Evolutionary conservation across 768 basidiomycete species (phyloP), one percentile per base, ranked within the genome.

Genomic region (Russula brevipes): DNA sequence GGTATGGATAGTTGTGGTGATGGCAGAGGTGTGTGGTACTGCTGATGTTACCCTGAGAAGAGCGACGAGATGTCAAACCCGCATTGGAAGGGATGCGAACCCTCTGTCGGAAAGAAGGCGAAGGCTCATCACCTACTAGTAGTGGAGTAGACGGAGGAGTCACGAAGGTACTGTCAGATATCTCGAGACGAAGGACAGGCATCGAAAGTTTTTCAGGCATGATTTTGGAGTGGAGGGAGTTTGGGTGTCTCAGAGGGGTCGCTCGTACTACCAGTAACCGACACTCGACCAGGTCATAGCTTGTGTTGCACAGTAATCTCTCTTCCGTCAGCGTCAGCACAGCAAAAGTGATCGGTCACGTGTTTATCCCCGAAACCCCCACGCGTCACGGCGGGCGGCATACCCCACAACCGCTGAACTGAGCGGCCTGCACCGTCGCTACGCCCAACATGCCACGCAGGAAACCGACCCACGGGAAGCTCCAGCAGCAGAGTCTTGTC

Each of bases 71-170:
- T 8, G 70, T 70, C 31, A 69, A 62, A 9, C 66, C 59, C 3
- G 42, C 59, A 31, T 72, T 70, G 4, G 72, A 73, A 30, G 70
- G 56, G 44, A 68, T 66, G 30, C 70, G 69, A 24, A 69, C 72
- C 36, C 71, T 67, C 24, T 60, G 59, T 11, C 66, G 57, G 35
- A 69, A 53, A 31, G 65, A 55, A 5, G 65, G 38, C 9, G 63
- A 59, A 11, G 14, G 41, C 5, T 44, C 49, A 44, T 54, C 44
- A 46, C 38, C 12, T 6, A 39, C 41, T 14, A 4, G 12, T 49
- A 56, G 60, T n/a, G 65, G 45, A 19, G 41, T 35, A 12, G 57
- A 33, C 6, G 31, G 11, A 4, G 52, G 59, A 31, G 58, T 51
- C 35, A 38, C 36, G 17, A 39, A 44, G 33, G 57, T 19, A n/a